Evolutionary conservation across 2,329 filamentous ascomycete species (phyloP).

Genomic region (Fusarium sp.): DNA sequence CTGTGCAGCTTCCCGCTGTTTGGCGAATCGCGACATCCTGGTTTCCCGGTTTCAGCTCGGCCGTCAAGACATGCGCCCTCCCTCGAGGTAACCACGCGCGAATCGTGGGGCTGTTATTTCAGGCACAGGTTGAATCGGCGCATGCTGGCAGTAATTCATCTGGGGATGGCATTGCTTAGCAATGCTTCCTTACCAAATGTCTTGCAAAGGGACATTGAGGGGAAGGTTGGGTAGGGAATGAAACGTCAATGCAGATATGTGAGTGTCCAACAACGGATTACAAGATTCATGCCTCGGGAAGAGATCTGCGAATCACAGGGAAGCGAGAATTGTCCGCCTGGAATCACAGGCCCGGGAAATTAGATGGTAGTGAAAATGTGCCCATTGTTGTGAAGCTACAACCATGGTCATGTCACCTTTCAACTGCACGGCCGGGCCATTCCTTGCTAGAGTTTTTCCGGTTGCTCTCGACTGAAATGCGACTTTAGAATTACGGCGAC

Average conservation of each 20-base stretch:
- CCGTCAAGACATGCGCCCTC: background rate
- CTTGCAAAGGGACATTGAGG: background rate
- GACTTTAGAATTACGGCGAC: background rate
- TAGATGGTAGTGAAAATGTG: slow-evolving; percentile 1
- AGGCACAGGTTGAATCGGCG: background rate
- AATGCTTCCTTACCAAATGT: background rate
- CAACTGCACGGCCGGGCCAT: background rate
- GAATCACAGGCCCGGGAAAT: slow-evolving; percentile 1
- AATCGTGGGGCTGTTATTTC: background rate
- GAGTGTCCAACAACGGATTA: background rate
- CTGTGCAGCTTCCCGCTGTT: background rate
- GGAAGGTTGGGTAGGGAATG: background rate
- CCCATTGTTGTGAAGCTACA: background rate
- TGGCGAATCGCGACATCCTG: background rate
- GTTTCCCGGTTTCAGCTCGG: background rate
- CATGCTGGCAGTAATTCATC: background rate
- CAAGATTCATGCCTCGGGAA: background rate
- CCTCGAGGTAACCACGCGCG: background rate
- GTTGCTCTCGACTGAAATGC: background rate
- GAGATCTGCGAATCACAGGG: slow-evolving; percentile 1
- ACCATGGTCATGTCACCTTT: background rate
- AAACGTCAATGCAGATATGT: background rate
- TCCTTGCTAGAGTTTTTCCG: background rate
- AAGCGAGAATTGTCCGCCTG: background rate
- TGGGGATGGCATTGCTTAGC: background rate